Evolutionary conservation across 2,329 filamentous ascomycete genomes (phyloP), one percentile per base, ranked within the genome.

Genomic region (Capronia coronata): DNA sequence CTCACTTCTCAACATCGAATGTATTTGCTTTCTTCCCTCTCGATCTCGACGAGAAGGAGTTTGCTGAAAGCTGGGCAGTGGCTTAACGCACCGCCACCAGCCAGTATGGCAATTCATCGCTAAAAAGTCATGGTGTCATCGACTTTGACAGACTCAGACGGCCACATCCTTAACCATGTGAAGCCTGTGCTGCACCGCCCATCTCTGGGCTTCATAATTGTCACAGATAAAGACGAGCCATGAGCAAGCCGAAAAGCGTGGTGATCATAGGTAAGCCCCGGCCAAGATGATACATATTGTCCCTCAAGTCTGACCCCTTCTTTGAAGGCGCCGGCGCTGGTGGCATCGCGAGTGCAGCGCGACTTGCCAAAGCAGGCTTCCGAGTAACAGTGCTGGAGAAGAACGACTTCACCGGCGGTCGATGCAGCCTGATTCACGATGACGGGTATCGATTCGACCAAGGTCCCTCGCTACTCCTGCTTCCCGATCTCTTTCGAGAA

Each of bases 311-410:
- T 25, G 16, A 37, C 13, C 18, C n/a, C 30, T 32, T 30, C 41
- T 22, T 13, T n/a, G 48, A 64, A 75, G 83, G 84, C 55, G 83
- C 84, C 23, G 85, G 85, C 51, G 79, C 80, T 39, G 85, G 84
- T 43, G 84, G 84, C 51, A 78, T 86, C 35, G 77, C 82, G n/a
- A 80, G 80, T 1, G 82, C 85, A 49, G 84, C 84, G 1, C 79
- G 84, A 39, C 76, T 88, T 9, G 82, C 83, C 43, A 83, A 82
- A 62, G 77, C 83, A 1, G 85, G 84, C 32, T 81, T 83, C 64
- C 65, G 74, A 27, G 84, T 88, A n/a, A 87, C 83, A 0, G 81
- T 88, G 1, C 68, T 88, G n/a, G 85, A 89, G 66, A 87, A 87
- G 71, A 87, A 88, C 62, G 69, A 70, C 49, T 86, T 85, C 63